Conservation (phyloP, 2,329 filamentous ascomycete species). For the Pestalotiopsis sp. region DNA sequence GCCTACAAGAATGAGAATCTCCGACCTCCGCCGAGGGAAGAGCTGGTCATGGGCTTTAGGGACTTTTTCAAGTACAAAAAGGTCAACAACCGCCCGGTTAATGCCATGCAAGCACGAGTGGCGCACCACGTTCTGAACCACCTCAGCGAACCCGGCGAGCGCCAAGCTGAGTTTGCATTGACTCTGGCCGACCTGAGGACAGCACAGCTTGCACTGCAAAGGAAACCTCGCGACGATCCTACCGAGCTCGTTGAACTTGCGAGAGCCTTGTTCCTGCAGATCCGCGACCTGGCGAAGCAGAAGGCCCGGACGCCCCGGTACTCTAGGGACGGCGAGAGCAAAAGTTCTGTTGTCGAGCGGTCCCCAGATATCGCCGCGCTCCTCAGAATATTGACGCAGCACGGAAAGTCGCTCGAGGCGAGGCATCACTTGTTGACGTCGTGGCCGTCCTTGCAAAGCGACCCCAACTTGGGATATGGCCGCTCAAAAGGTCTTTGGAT, state of each 20-base stretch:
- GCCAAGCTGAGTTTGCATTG: constrained; percentile 25
- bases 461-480: constrained; percentile 27
- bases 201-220: constrained; percentile 47
- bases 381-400: constrained; percentile 26
- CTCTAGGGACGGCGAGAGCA: constrained; percentile 1
- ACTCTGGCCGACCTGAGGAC: constrained; percentile 28
- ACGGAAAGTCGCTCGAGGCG: constrained; percentile 30
- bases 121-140: constrained; percentile 61
- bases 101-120: constrained; percentile 67
- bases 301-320: neutral
- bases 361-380: constrained; percentile 24
- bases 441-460: constrained; percentile 12
- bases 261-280: constrained; percentile 39
- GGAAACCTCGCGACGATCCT: constrained; percentile 41
- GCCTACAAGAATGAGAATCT: constrained; percentile 62
- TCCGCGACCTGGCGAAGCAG: constrained; percentile 28
- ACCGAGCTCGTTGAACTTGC: constrained; percentile 49
- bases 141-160: constrained; percentile 43
- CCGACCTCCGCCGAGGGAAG: constrained; percentile 62
- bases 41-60: constrained; percentile 65
- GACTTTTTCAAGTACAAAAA: constrained; percentile 62
- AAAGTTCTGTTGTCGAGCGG: constrained; percentile 7
- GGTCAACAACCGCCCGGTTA: constrained; percentile 48
- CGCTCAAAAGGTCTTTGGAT: constrained; percentile 41
- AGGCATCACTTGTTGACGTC: constrained; percentile 24